phyloP scores from a whole-genome alignment of 2,329 filamentous ascomycete species.

The Diplodia corticola region DNA sequence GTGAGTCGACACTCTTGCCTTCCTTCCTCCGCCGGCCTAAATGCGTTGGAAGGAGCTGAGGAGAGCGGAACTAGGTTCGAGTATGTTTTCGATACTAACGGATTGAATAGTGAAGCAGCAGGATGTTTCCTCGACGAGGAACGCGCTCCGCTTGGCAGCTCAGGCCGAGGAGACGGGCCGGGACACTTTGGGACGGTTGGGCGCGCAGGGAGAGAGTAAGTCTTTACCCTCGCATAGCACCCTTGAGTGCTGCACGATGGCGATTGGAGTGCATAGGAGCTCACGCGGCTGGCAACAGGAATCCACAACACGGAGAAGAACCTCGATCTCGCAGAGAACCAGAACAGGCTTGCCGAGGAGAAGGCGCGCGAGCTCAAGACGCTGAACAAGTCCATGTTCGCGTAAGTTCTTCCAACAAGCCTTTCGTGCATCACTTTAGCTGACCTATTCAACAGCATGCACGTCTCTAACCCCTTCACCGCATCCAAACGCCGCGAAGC shows the following conservation, averaged over 20 bases:
- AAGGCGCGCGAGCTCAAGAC: slow-evolving; percentile 81
- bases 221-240: background rate
- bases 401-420: slow-evolving; percentile 57
- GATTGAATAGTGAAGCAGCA: slow-evolving; percentile 65
- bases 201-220: slow-evolving; percentile 75
- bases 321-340: slow-evolving; percentile 74
- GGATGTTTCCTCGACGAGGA: slow-evolving; percentile 70
- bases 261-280: background rate
- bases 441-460: slow-evolving; percentile 27
- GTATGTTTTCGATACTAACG: background rate
- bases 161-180: slow-evolving; percentile 71
- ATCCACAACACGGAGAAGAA: slow-evolving; percentile 71
- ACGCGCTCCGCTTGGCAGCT: slow-evolving; percentile 66
- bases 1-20: background rate
- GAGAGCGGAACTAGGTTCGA: background rate
- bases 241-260: background rate
- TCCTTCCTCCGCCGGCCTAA: background rate
- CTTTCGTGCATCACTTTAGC: slow-evolving; percentile 58
- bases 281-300: background rate
- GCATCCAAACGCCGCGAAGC: slow-evolving; percentile 54
- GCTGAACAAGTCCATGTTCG: slow-evolving; percentile 88
- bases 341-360: slow-evolving; percentile 76
- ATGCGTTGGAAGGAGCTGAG: background rate
- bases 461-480: slow-evolving; percentile 58
- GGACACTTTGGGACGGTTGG: slow-evolving; percentile 70